These are phyloP conservation scores for Kodamaea arcana DNA, from an alignment of 1,139 yeast species.

Conservation along the genomic window DNA sequence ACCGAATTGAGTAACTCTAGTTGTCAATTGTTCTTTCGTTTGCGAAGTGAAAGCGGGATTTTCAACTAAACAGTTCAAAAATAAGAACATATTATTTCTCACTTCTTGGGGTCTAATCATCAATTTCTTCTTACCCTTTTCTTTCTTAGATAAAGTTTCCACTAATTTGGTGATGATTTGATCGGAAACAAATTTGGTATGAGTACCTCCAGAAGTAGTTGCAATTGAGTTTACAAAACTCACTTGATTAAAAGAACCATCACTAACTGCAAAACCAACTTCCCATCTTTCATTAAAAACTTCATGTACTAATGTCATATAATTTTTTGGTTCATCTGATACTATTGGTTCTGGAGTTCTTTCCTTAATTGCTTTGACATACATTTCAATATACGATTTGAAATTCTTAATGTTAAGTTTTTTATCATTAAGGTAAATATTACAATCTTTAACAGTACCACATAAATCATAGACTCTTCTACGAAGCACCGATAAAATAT, in stretches of 20 bases:
- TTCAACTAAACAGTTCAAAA: slow-evolving; percentile 87
- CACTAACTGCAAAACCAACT: slow-evolving; percentile 90
- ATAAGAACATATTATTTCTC: slow-evolving; percentile 83
- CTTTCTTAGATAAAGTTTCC: slow-evolving; percentile 67
- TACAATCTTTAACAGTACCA: slow-evolving; percentile 87
- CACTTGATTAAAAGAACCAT: slow-evolving; percentile 86
- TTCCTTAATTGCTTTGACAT: slow-evolving; percentile 63
- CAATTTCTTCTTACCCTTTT: slow-evolving; percentile 66
- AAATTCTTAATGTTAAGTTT: slow-evolving; percentile 67
- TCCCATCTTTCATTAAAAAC: slow-evolving; percentile 81
- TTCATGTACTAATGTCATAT: slow-evolving; percentile 70
- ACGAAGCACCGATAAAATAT: slow-evolving; percentile 75
- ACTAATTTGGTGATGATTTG: slow-evolving; percentile 67
- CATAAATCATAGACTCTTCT: slow-evolving; percentile 95
- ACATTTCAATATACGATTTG: slow-evolving; percentile 86
- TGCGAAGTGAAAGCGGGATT: slow-evolving; percentile 98
- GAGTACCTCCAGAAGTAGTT: slow-evolving; percentile 96
- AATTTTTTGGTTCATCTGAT: slow-evolving; percentile 27
- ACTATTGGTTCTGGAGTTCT: slow-evolving; percentile 26
- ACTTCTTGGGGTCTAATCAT: slow-evolving; percentile 86
- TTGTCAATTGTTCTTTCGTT: slow-evolving; percentile 92
- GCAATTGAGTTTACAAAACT: slow-evolving; percentile 98
- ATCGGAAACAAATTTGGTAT: slow-evolving; percentile 81
- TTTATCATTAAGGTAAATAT: slow-evolving; percentile 74
- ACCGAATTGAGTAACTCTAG: slow-evolving; percentile 85